Percentiles rank a stretch among this genome's conserved stretches.
phyloP scores from a whole-genome alignment of 148 eudicot species.

The Simmondsia chinensis region DNA sequence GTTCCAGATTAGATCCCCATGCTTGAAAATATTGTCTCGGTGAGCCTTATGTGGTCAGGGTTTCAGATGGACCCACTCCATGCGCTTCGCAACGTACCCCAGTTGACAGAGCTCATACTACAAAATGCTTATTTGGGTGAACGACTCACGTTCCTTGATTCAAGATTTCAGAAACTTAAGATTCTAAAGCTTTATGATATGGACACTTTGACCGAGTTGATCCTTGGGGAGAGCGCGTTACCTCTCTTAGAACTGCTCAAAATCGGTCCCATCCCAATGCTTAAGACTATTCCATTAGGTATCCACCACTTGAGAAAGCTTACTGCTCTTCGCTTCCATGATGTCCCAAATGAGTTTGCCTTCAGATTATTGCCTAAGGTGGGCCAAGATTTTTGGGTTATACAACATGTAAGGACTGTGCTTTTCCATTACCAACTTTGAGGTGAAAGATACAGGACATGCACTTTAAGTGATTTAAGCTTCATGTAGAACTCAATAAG shows the following conservation, averaged over 20 bases:
- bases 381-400: background rate
- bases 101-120: constrained; percentile 21
- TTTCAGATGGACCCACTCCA: constrained; percentile 8
- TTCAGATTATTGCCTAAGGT: background rate
- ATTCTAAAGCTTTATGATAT: constrained; percentile 6
- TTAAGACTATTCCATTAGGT: constrained; percentile 6
- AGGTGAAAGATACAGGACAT: constrained; percentile 8
- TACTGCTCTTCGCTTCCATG: constrained; percentile 6
- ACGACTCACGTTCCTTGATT: constrained; percentile 11
- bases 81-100: constrained; percentile 14
- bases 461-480: background rate
- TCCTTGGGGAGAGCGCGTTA: constrained; percentile 6
- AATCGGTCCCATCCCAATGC: constrained; percentile 1
- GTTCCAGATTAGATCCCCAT: constrained; percentile 4
- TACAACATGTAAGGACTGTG: background rate
- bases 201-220: constrained; percentile 11
- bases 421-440: constrained; percentile 4
- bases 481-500: background rate
- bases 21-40: background rate
- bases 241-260: constrained; percentile 10
- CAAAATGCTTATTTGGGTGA: constrained; percentile 16
- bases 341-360: constrained; percentile 9
- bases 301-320: constrained; percentile 6
- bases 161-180: constrained; percentile 24
- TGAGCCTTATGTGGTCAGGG: constrained; percentile 8